phyloP scores from a whole-genome alignment of 2,329 filamentous ascomycete genomes.

The Xylariaceae sp. region DNA sequence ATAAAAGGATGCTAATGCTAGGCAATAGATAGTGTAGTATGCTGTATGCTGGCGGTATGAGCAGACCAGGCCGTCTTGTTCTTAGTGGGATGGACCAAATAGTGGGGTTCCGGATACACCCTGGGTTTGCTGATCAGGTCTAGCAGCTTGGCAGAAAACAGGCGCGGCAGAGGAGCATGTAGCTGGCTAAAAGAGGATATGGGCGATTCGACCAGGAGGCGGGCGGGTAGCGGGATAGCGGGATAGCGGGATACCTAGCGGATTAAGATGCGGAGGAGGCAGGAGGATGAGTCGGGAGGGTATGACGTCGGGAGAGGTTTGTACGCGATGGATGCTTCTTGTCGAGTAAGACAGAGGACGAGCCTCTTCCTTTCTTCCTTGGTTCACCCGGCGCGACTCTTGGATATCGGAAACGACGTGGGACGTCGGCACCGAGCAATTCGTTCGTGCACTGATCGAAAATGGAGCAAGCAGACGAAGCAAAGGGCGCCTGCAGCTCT shows the following conservation, averaged over 20 bases:
- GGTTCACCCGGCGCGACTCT: background rate
- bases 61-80: conserved; percentile 3
- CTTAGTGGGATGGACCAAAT: conserved; percentile 3
- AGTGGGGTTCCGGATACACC: background rate
- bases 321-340: conserved; percentile 1
- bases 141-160: background rate
- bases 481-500: conserved; percentile 1
- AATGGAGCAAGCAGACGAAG: background rate
- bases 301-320: conserved; percentile 14
- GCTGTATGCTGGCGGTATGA: background rate
- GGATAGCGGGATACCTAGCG: background rate
- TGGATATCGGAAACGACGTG: conserved; percentile 11
- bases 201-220: background rate
- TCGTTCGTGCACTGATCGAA: conserved; percentile 5
- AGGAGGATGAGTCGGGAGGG: background rate
- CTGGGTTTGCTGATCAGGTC: conserved; percentile 3
- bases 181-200: background rate
- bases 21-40: no score
- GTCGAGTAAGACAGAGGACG: conserved; percentile 10
- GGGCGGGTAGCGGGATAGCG: background rate
- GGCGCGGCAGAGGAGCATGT: conserved; percentile 1
- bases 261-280: no score
- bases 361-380: background rate
- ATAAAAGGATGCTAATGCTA: background rate
- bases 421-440: background rate